Evolutionary conservation across 2,329 filamentous ascomycete species (phyloP).

Genomic region (Colletotrichum echinochloae): DNA sequence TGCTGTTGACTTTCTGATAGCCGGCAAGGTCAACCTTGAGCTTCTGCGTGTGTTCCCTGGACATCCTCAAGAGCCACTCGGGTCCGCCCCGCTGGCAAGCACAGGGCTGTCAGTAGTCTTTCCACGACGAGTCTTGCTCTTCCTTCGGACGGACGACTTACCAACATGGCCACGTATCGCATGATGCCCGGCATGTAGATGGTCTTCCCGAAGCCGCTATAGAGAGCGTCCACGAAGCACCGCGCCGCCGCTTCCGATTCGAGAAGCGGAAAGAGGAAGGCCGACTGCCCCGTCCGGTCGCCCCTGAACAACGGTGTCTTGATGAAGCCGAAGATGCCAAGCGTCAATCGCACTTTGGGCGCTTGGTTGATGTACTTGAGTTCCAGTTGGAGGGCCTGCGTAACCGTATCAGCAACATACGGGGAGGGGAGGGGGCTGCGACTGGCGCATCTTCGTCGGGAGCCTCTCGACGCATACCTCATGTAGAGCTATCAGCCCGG

Average conservation of each 20-base stretch:
- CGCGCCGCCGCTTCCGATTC: conserved; percentile 48
- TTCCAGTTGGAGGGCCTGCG: conserved; percentile 47
- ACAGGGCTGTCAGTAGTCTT: background rate
- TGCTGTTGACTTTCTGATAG: conserved; percentile 4
- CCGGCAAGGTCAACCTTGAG: background rate
- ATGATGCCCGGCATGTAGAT: conserved; percentile 48
- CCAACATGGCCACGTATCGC: conserved; percentile 41
- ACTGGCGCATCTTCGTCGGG: background rate
- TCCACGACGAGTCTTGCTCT: too few relatives aligned
- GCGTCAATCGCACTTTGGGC: conserved; percentile 45
- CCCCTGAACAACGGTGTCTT: conserved; percentile 47
- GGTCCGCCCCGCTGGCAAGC: background rate
- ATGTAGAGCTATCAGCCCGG: conserved; percentile 45
- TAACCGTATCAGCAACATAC: background rate
- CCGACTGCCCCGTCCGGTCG: conserved; percentile 41
- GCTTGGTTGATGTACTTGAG: conserved; percentile 46
- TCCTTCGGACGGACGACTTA: background rate
- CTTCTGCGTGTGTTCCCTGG: background rate
- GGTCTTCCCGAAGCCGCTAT: conserved; percentile 46
- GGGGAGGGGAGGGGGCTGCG: too few relatives aligned
- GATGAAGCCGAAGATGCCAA: conserved; percentile 48
- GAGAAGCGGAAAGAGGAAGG: conserved; percentile 48
- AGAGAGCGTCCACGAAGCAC: conserved; percentile 45
- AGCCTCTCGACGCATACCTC: background rate
- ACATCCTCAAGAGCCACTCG: background rate